Base-by-base conservation (phyloP, 2,329 filamentous ascomycete genomes). In the Penicillium sp. region DNA sequence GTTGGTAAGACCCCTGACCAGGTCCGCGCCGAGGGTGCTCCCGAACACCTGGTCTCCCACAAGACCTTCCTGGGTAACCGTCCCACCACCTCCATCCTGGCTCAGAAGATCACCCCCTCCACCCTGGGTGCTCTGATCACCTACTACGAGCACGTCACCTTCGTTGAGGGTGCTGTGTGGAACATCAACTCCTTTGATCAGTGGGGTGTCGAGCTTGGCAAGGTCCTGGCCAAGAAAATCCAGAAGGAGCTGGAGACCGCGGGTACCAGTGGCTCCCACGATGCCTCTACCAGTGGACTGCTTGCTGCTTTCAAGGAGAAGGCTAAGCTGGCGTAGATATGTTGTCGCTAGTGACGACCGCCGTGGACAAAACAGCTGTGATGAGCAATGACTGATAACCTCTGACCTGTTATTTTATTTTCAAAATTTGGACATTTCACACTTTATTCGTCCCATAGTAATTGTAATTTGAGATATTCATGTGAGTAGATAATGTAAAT, bases 121-220 rank as follows among this genome's bases (percentile, higher is more conserved):
- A 92, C 96, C 69, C 85, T 99, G 46, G 94, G 94, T 71, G 93
- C 94, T 3, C 79, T 99, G 67, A 99, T 99, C 68, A 93, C 92
- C 63, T 99, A 97, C 84, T 99, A 99, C 78, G 94, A 99, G 83
- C 94, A 99, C 79, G 80, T 97, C 59, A 97, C 94, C 54, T 99
- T 99, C 77, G 95, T 90, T 35, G 94, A 99, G 80, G 94, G 94
- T 69, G 93, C 92, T 50, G 83, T 99, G 73, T 99, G 94, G 94
- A 96, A 97, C 80, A 96, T 99, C 82, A 99, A 99, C 85, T 92
- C 88, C 71, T 99, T 97, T 73, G 94, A 99, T 80, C 94, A 99
- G 82, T 99, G 94, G 94, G 94, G 94, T 79, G 94, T 99, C 43
- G 94, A 99, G 83, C 82, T 99, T 59, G 94, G 94, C 75, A 99